Conservation (phyloP, 1,139 yeast species). For the Suzukiozyma palmioleophila region DNA sequence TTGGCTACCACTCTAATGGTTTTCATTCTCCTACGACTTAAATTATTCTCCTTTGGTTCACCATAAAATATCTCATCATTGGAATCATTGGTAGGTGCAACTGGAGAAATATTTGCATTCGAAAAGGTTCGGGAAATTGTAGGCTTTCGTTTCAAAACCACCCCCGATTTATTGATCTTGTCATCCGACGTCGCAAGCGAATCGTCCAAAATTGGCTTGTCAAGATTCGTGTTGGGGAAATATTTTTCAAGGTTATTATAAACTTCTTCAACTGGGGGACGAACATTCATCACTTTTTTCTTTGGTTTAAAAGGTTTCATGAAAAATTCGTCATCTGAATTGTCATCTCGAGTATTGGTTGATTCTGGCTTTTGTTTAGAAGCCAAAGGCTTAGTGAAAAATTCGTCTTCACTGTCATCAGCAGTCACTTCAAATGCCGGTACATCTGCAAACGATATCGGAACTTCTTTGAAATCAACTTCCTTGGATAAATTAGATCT, state of each 20-base stretch:
- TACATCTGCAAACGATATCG: constrained; percentile 67
- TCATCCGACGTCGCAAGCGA: constrained; percentile 55
- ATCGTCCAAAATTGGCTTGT: constrained; percentile 85
- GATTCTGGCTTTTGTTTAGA: constrained; percentile 5
- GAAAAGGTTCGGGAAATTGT: constrained; percentile 46
- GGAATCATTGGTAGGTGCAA: constrained; percentile 21
- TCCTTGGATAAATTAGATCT: constrained; percentile 14
- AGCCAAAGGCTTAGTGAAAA: constrained; percentile 55
- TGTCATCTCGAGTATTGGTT: constrained; percentile 12
- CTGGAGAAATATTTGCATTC: constrained; percentile 43
- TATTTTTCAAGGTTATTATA: constrained; percentile 87
- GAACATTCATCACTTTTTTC: constrained; percentile 38
- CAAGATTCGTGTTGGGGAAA: constrained; percentile 90
- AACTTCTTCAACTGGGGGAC: constrained; percentile 94
- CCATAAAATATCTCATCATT: constrained; percentile 35
- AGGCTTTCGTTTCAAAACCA: constrained; percentile 21
- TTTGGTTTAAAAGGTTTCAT: constrained; percentile 19
- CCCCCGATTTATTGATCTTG: constrained; percentile 4
- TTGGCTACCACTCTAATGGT: constrained; percentile 89
- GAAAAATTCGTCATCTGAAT: constrained; percentile 29
- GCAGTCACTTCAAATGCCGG: constrained; percentile 49
- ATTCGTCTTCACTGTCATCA: constrained; percentile 42
- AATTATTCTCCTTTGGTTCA: constrained; percentile 23
- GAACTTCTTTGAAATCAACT: constrained; percentile 60
- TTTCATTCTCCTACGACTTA: constrained; percentile 52